Percentiles rank a stretch among this genome's conserved stretches.
Conservation (phyloP, 108 stramenopile genomes). For the Discostella pseudostelligera region DNA sequence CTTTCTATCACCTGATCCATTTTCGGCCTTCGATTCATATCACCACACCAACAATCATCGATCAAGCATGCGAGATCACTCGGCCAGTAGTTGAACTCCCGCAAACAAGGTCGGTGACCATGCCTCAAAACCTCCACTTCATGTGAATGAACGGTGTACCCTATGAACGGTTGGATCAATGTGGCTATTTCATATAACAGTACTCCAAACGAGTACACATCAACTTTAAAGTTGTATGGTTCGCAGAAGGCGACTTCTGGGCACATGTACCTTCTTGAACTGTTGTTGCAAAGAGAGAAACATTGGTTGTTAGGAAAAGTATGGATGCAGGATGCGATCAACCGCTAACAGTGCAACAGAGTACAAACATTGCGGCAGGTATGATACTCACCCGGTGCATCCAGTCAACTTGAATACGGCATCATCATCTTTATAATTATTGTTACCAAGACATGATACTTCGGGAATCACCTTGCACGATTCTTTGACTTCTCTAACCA, state of each 20-base stretch:
- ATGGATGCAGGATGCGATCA: neutral
- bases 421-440: slow-evolving; percentile 3
- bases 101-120: slow-evolving; percentile 25
- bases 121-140: slow-evolving; percentile 40
- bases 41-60: slow-evolving; percentile 27
- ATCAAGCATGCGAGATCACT: slow-evolving; percentile 24
- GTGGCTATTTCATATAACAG: slow-evolving; percentile 70
- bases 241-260: slow-evolving; percentile 61
- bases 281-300: neutral
- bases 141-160: slow-evolving; percentile 13
- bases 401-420: slow-evolving; percentile 43
- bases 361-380: neutral
- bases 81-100: slow-evolving; percentile 28
- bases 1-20: slow-evolving; percentile 26
- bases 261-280: slow-evolving; percentile 48
- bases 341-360: neutral
- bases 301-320: no score
- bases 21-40: slow-evolving; percentile 25
- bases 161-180: slow-evolving; percentile 49
- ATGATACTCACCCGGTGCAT: slow-evolving; percentile 31
- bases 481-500: slow-evolving; percentile 58
- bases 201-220: slow-evolving; percentile 76
- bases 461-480: slow-evolving; percentile 11
- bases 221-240: slow-evolving; percentile 68
- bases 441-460: neutral